Evolutionary conservation across 305 asterid genomes (phyloP).

Genomic region (Fraxinus xanthoxyloides): DNA sequence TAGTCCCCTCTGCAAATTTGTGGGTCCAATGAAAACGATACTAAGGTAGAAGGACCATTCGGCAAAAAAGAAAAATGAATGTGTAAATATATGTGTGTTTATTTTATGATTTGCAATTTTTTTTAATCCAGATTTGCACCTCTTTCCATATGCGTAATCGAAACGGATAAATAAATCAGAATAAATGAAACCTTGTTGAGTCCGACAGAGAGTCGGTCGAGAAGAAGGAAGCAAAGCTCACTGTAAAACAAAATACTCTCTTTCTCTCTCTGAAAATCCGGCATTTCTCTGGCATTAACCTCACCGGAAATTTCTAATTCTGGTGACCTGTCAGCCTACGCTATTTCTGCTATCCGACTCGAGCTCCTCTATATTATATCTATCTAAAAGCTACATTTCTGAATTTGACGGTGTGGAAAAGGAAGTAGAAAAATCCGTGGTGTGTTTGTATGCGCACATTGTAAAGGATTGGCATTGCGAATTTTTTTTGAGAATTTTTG

Average conservation of each 20-base stretch:
- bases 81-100: background rate
- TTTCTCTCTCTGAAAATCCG: slow-evolving; percentile 6
- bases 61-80: slow-evolving; percentile 2
- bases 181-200: slow-evolving; percentile 44
- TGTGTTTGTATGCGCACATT: background rate
- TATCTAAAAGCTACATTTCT: background rate
- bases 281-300: slow-evolving; percentile 36
- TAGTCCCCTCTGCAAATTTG: background rate
- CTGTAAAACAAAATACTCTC: background rate
- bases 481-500: background rate
- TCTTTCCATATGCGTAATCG: slow-evolving; percentile 34
- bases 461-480: background rate
- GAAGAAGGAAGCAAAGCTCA: slow-evolving; percentile 13
- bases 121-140: background rate
- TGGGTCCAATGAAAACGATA: background rate
- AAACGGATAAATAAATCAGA: slow-evolving; percentile 50
- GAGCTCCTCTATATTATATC: background rate
- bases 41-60: slow-evolving; percentile 11
- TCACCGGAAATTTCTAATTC: slow-evolving; percentile 18
- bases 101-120: background rate
- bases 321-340: background rate
- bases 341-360: background rate
- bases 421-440: background rate
- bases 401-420: background rate
- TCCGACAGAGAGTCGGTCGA: slow-evolving; percentile 41